Evolutionary conservation across 768 basidiomycete species (phyloP).

Genomic region (Holtermannia corniformis): DNA sequence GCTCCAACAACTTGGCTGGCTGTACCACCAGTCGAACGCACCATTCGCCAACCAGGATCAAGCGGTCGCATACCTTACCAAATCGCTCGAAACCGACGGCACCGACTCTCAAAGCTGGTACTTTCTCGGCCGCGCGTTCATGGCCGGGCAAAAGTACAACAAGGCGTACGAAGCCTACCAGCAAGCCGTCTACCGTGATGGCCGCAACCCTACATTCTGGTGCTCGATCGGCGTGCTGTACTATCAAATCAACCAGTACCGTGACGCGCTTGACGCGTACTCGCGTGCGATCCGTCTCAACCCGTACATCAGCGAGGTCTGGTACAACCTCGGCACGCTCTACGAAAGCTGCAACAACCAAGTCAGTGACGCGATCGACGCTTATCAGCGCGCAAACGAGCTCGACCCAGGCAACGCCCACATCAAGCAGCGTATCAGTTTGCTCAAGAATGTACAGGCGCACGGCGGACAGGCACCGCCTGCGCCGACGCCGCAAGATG

Average conservation of each 20-base stretch:
- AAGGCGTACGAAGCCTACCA: slow-evolving; percentile 99
- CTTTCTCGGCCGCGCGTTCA: slow-evolving; percentile 92
- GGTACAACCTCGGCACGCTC: slow-evolving; percentile 93
- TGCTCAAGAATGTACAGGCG: slow-evolving; percentile 68
- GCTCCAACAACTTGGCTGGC: slow-evolving; percentile 92
- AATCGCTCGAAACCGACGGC: slow-evolving; percentile 88
- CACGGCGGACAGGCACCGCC: slow-evolving; percentile 65
- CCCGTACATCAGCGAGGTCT: slow-evolving; percentile 87
- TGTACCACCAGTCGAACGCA: slow-evolving; percentile 92
- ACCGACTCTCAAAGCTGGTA: slow-evolving; percentile 98
- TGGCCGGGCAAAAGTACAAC: slow-evolving; percentile 98
- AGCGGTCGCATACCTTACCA: slow-evolving; percentile 86
- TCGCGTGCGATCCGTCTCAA: slow-evolving; percentile 98
- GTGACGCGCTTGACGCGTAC: slow-evolving; percentile 96
- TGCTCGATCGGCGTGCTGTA: slow-evolving; percentile 98
- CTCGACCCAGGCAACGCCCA: slow-evolving; percentile 76
- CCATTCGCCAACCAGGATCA: slow-evolving; percentile 92
- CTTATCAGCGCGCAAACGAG: slow-evolving; percentile 88
- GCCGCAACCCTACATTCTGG: slow-evolving; percentile 98
- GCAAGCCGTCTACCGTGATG: slow-evolving; percentile 97
- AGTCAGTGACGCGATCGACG: slow-evolving; percentile 95
- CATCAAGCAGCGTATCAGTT: slow-evolving; percentile 68
- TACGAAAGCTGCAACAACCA: slow-evolving; percentile 99
- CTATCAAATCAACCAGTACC: slow-evolving; percentile 99
- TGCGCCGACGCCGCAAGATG: slow-evolving; percentile 87